Conservation (phyloP, 2,329 filamentous ascomycete genomes). For the Pyricularia grisea region DNA sequence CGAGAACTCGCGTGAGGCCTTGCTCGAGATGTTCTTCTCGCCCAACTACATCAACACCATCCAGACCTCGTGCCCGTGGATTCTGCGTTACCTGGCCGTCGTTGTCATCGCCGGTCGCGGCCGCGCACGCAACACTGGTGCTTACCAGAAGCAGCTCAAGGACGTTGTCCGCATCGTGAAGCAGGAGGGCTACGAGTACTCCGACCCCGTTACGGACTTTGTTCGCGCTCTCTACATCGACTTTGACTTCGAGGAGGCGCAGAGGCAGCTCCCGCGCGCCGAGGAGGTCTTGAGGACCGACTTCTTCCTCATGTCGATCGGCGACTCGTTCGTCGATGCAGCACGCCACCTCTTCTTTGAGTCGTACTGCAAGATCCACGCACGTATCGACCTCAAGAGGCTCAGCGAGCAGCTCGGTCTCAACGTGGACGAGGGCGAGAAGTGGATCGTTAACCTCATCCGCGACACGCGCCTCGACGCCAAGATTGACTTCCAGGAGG, state of each 20-base stretch:
- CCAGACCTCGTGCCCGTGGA: slow-evolving; percentile 95
- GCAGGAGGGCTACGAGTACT: slow-evolving; percentile 97
- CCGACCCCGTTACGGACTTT: slow-evolving; percentile 91
- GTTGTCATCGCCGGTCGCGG: slow-evolving; percentile 90
- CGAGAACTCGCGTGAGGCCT: slow-evolving; percentile 77
- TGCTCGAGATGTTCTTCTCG: slow-evolving; percentile 96
- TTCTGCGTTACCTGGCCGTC: slow-evolving; percentile 85
- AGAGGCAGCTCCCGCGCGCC: slow-evolving; percentile 75
- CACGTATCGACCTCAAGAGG: slow-evolving; percentile 96
- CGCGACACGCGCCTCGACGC: slow-evolving; percentile 94
- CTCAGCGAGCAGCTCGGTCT: slow-evolving; percentile 86
- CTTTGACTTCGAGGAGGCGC: slow-evolving; percentile 96
- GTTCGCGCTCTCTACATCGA: slow-evolving; percentile 90
- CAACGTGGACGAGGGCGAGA: slow-evolving; percentile 92
- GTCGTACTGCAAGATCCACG: slow-evolving; percentile 99
- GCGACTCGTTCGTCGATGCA: slow-evolving; percentile 85
- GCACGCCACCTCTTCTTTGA: slow-evolving; percentile 96
- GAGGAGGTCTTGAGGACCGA: slow-evolving; percentile 88
- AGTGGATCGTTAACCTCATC: slow-evolving; percentile 99
- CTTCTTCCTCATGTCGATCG: slow-evolving; percentile 84
- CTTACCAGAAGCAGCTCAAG: slow-evolving; percentile 98
- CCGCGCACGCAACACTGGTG: slow-evolving; percentile 68
- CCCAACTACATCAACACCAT: slow-evolving; percentile 99
- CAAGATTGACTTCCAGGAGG: slow-evolving; percentile 99
- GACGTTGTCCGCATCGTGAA: slow-evolving; percentile 91